Base-by-base conservation (phyloP, 331 rosid genomes). In the Malus hybrid region DNA sequence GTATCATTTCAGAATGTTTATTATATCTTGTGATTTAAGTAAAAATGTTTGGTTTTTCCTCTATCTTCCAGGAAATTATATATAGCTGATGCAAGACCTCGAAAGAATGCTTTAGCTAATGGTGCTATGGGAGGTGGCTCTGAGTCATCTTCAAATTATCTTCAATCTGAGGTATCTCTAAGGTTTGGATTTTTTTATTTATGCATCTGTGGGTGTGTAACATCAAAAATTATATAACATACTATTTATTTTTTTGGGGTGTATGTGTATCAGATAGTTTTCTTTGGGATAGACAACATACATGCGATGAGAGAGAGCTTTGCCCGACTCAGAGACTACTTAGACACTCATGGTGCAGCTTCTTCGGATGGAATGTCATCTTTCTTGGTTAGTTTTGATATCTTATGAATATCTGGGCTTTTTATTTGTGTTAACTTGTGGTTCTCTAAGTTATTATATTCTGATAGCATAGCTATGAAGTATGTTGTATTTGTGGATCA, bases 41-140 rank as follows among this genome's bases (percentile, higher is more conserved):
- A 10, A 44, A 44, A 44, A 50, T 64, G 50, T 11, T 62, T 32
- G 24, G 52, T 44, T 44, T 44, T 42, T 12, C 50, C 11, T 20
- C 20, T 42, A 18, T 73, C 67, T 65, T 71, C 65, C 84, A 94
- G 99, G 90, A 94, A 94, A 89, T 87, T 94, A 69, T 94, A 92
- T 83, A 94, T 94, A 29, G 96, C 92, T 50, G 99, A 94, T 84
- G 99, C 99, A 10, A 89, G 99, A 79, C 99, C 97, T 31, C 89
- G 97, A 78, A 94, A 90, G 82, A 94, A 92, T 80, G 96, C 99
- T 82, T 87, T 92, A 73, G 99, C 97, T 61, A 94, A 94, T 86
- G 93, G 97, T 71, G 99, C 99, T 78, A 90, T 92, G 97, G 99
- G 99, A 77, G 99, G 99, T 84, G 97, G 99, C 76, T 94, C 99